phyloP scores from a whole-genome alignment of 495 filamentous ascomycete genomes.

The Penicillium arizonense region DNA sequence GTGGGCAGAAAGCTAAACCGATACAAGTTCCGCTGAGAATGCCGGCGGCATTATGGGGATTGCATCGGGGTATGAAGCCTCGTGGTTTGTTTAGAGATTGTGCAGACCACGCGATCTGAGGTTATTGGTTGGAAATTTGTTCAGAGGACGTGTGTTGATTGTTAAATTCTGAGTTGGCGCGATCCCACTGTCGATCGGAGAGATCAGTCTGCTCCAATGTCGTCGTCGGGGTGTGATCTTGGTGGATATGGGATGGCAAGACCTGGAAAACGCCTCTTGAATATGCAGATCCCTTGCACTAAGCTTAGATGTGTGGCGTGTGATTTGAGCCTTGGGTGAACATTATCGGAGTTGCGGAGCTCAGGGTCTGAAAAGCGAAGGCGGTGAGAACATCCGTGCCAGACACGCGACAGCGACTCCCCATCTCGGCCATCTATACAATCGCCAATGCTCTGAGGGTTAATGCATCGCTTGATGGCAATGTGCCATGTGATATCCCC shows the following conservation, averaged over 20 bases:
- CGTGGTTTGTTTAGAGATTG: not conserved
- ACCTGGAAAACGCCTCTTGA: not conserved
- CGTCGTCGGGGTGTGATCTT: not conserved
- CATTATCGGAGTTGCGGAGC: slow-evolving; percentile 8
- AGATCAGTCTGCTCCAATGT: not conserved
- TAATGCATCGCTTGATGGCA: too few species aligned
- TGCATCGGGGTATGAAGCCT: slow-evolving; percentile 1
- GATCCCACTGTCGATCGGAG: slow-evolving; percentile 2
- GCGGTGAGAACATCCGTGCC: slow-evolving; percentile 4
- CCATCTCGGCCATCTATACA: not conserved
- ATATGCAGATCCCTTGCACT: not conserved
- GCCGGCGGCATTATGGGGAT: slow-evolving; percentile 27
- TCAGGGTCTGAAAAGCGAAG: not conserved
- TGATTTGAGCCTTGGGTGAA: not conserved
- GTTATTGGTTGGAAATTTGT: not conserved
- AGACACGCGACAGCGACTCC: not conserved
- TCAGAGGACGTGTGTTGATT: slow-evolving; percentile 1
- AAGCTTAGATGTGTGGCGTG: not conserved
- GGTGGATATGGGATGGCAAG: not conserved
- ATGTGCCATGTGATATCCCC: too few species aligned
- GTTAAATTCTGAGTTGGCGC: slow-evolving; percentile 1
- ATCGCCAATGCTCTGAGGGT: not conserved
- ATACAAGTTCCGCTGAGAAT: slow-evolving; percentile 16
- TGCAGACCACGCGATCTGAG: not conserved
- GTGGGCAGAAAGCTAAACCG: slow-evolving; percentile 20